Conservation (phyloP, 352 stramenopile genomes). For the Phytophthora kernoviae region DNA sequence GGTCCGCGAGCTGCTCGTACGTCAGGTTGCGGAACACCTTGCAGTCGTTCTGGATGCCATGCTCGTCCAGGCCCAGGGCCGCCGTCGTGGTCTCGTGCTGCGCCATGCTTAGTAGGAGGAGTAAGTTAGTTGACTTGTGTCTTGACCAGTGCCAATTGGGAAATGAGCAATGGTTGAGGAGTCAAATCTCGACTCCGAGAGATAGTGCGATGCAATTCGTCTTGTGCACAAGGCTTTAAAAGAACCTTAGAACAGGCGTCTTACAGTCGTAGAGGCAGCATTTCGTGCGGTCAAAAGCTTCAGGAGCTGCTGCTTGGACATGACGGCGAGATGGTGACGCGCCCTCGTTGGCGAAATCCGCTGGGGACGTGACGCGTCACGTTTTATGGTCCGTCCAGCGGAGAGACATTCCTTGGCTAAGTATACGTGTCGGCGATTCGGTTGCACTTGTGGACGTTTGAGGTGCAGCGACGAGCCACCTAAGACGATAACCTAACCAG, state of each 20-base stretch:
- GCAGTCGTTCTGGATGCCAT: slow-evolving; percentile 89
- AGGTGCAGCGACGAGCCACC: not conserved
- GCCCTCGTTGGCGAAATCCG: not conserved
- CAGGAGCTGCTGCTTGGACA: not conserved
- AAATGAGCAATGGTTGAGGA: not conserved
- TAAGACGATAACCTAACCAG: not conserved
- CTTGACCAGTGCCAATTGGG: slow-evolving; percentile 8
- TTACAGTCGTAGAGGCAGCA: not conserved
- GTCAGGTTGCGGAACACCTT: slow-evolving; percentile 96
- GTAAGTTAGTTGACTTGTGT: slow-evolving; percentile 2
- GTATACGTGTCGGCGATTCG: not conserved
- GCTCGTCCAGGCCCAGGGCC: slow-evolving; percentile 70
- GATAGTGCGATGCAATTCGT: no score
- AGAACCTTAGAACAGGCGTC: not conserved
- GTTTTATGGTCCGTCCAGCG: not conserved
- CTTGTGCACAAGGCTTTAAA: not conserved
- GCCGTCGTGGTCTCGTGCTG: slow-evolving; percentile 68
- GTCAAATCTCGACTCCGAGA: no score
- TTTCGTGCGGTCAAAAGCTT: no score
- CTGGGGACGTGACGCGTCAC: not conserved
- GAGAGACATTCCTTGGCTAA: slow-evolving; percentile 1
- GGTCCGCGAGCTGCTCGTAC: slow-evolving; percentile 95
- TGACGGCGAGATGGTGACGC: not conserved
- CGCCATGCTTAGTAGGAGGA: slow-evolving; percentile 30
- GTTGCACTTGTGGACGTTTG: slow-evolving; percentile 1